Evolutionary conservation across 2,329 filamentous ascomycete genomes (phyloP).

Genomic region (Pseudodiploospora longispora): DNA sequence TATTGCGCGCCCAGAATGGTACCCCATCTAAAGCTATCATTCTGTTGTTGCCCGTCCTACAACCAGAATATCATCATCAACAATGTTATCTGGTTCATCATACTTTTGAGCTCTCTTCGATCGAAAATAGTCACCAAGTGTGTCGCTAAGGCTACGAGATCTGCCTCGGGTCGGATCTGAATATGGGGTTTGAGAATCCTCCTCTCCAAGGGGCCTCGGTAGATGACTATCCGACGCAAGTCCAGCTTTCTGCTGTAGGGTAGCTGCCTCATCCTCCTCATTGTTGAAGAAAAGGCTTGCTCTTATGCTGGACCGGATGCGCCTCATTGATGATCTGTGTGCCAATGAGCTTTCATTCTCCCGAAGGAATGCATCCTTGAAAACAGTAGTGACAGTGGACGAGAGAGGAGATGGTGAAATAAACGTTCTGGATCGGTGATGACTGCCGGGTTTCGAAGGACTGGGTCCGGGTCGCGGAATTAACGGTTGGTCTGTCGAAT

Average conservation of each 20-base stretch:
- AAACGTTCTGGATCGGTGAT: constrained; percentile 35
- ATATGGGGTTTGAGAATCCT: constrained; percentile 9
- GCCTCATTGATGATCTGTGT: constrained; percentile 36
- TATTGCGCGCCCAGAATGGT: no score
- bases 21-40: no score
- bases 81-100: constrained; percentile 14
- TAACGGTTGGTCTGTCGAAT: constrained; percentile 18
- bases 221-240: constrained; percentile 20
- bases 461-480: constrained; percentile 21
- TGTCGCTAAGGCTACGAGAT: constrained; percentile 34
- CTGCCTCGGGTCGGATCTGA: constrained; percentile 18
- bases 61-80: constrained; percentile 10
- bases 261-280: constrained; percentile 26
- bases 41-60: no score
- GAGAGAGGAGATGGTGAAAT: constrained; percentile 54
- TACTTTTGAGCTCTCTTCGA: constrained; percentile 24
- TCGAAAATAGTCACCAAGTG: constrained; percentile 32
- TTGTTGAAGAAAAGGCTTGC: constrained; percentile 48
- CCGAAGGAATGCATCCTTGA: constrained; percentile 46
- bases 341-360: constrained; percentile 32
- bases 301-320: constrained; percentile 40
- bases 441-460: constrained; percentile 20
- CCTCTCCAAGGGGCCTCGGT: constrained; percentile 13
- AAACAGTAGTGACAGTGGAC: constrained; percentile 49
- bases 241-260: constrained; percentile 11